A percentile compares a stretch with the other conserved stretches of the same genome.
Evolutionary conservation across 345 rosid species (phyloP).

Genomic region (Raphanus raphanistrum): DNA sequence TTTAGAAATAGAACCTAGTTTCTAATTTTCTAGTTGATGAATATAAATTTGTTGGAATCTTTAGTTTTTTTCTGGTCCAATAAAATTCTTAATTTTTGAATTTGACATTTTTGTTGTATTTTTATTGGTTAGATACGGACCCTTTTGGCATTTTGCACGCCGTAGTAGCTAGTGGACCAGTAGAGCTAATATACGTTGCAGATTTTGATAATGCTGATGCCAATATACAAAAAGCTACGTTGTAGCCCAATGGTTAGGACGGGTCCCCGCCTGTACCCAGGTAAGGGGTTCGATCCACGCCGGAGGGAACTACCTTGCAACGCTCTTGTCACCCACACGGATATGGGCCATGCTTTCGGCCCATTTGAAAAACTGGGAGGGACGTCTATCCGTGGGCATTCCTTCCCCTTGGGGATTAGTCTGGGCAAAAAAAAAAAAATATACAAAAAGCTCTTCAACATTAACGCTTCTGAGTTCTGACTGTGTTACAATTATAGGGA

Average conservation of each 20-base stretch:
- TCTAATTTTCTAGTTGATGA: neutral
- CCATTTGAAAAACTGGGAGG: no score
- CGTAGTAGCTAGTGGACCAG: constrained; percentile 23
- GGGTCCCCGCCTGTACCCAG: no score
- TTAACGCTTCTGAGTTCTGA: neutral
- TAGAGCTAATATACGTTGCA: neutral
- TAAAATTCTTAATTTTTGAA: neutral
- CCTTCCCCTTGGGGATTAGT: no score
- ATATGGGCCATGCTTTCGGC: no score
- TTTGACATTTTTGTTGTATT: neutral
- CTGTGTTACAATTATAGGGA: neutral
- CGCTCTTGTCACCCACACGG: no score
- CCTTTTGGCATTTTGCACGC: constrained; percentile 16
- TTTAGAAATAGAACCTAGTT: neutral
- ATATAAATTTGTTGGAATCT: neutral
- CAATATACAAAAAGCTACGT: neutral
- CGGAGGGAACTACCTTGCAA: no score
- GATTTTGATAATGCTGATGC: neutral
- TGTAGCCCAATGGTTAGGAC: no score
- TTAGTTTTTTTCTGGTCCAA: neutral
- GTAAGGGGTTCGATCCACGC: no score
- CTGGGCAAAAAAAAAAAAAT: no score
- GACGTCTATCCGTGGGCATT: no score
- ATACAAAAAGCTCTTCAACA: neutral
- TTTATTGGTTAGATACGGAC: neutral